phyloP scores from a whole-genome alignment of 192 early-diverging fungal genomes.

The Umbelopsis vinacea region DNA sequence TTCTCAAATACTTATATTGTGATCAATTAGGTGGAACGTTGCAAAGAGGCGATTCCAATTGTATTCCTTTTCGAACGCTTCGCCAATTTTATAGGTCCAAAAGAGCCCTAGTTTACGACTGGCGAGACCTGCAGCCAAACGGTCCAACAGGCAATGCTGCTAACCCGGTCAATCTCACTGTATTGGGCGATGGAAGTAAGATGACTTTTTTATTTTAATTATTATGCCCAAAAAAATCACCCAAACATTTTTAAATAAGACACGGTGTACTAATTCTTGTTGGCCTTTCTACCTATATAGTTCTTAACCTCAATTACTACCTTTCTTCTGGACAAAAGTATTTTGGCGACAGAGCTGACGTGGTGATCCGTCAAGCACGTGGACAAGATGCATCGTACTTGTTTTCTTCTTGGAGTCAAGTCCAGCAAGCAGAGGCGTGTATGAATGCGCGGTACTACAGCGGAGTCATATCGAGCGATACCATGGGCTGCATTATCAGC shows the following conservation, averaged over 20 bases:
- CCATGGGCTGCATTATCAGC: constrained; percentile 56
- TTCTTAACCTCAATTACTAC: constrained; percentile 26
- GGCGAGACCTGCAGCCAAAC: constrained; percentile 3
- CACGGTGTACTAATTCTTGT: background rate
- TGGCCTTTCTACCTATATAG: background rate
- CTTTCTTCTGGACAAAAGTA: background rate
- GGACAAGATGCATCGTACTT: constrained; percentile 25
- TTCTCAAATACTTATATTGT: background rate
- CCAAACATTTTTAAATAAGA: background rate
- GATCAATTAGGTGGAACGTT: constrained; percentile 17
- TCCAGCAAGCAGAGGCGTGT: constrained; percentile 41
- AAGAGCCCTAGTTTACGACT: background rate
- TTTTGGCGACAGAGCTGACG: constrained; percentile 17
- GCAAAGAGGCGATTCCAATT: constrained; percentile 6
- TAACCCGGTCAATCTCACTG: background rate
- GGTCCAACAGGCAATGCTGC: background rate
- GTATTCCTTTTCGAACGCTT: constrained; percentile 10
- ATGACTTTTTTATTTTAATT: background rate
- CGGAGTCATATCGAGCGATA: constrained; percentile 54
- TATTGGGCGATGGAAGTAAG: background rate
- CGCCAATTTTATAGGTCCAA: background rate
- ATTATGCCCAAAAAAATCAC: too few species aligned
- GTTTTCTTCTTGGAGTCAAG: constrained; percentile 1
- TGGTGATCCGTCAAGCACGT: background rate
- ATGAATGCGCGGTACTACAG: constrained; percentile 42